Evolutionary conservation across 805 yeast genomes (phyloP).

Genomic region (Isabelozyma heimii): DNA sequence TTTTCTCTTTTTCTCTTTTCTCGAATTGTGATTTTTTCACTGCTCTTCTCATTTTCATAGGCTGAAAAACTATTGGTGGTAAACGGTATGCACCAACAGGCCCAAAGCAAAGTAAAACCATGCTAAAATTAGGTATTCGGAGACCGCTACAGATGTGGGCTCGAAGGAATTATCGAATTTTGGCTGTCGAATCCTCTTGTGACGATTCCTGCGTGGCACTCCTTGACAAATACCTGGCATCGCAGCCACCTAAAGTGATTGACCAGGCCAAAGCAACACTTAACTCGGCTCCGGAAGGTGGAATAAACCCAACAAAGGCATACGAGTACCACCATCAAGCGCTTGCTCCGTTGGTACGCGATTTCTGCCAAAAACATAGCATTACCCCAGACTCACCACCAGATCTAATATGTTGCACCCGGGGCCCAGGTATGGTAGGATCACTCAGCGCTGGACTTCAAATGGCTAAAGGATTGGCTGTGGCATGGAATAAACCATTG

Average conservation of each 20-base stretch:
- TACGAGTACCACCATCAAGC: conserved; percentile 69
- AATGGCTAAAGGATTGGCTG: conserved; percentile 77
- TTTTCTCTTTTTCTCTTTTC: no score
- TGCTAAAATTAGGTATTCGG: no score
- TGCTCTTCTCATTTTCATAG: no score
- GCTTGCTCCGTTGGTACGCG: conserved; percentile 50
- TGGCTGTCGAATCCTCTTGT: conserved; percentile 91
- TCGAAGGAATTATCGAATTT: conserved; percentile 49
- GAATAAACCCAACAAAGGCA: conserved; percentile 85
- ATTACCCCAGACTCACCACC: conserved; percentile 39
- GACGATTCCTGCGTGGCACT: conserved; percentile 93
- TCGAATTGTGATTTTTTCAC: no score
- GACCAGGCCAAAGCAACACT: conserved; percentile 66
- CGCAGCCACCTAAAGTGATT: conserved; percentile 46
- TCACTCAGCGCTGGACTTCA: conserved; percentile 80
- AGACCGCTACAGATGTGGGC: background rate
- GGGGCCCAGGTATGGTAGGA: conserved; percentile 98
- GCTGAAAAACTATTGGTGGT: no score
- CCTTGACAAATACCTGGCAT: conserved; percentile 44
- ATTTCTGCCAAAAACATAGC: conserved; percentile 38
- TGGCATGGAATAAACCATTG: conserved; percentile 75
- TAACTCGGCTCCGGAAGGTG: conserved; percentile 67
- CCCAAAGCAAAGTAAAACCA: no score
- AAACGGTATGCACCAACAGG: no score
- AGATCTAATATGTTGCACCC: conserved; percentile 81